These are phyloP conservation scores for Ascomycota sp. DNA, from an alignment of 2,329 filamentous ascomycete genomes.

Conservation along the genomic window DNA sequence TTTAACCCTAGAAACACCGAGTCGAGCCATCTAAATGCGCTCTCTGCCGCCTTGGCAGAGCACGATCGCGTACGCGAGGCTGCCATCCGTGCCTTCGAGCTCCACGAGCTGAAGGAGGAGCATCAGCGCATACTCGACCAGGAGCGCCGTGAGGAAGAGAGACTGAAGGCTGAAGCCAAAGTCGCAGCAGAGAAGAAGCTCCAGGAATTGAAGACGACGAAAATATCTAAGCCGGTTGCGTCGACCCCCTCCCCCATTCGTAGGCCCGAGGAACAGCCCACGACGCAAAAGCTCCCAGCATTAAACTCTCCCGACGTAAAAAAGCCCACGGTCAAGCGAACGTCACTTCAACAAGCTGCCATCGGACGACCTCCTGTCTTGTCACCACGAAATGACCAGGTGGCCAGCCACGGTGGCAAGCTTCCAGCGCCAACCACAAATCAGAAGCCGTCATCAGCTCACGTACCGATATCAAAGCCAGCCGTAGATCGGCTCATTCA, in stretches of 20 bases:
- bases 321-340: no score
- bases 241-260: slow-evolving; percentile 11
- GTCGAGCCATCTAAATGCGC: slow-evolving; percentile 40
- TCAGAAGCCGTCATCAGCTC: not conserved
- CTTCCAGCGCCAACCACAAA: slow-evolving; percentile 1
- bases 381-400: not conserved
- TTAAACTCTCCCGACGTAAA: not conserved
- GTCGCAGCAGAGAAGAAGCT: slow-evolving; percentile 25
- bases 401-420: no score
- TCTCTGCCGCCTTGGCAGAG: slow-evolving; percentile 42
- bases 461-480: slow-evolving; percentile 1
- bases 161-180: slow-evolving; percentile 21
- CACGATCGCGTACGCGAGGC: slow-evolving; percentile 42
- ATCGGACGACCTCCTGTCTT: no score
- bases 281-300: slow-evolving; percentile 2
- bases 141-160: slow-evolving; percentile 25
- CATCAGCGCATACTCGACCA: slow-evolving; percentile 20
- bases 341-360: not conserved
- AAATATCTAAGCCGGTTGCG: slow-evolving; percentile 21
- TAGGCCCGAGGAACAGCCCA: slow-evolving; percentile 5
- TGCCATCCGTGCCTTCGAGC: slow-evolving; percentile 25
- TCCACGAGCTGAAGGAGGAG: slow-evolving; percentile 25
- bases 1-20: slow-evolving; percentile 40
- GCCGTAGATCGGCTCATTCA: slow-evolving; percentile 24
- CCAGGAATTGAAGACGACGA: slow-evolving; percentile 24